Evolutionary conservation across 2,329 filamentous ascomycete species (phyloP).

Genomic region (Hirsutella rhossiliensis): DNA sequence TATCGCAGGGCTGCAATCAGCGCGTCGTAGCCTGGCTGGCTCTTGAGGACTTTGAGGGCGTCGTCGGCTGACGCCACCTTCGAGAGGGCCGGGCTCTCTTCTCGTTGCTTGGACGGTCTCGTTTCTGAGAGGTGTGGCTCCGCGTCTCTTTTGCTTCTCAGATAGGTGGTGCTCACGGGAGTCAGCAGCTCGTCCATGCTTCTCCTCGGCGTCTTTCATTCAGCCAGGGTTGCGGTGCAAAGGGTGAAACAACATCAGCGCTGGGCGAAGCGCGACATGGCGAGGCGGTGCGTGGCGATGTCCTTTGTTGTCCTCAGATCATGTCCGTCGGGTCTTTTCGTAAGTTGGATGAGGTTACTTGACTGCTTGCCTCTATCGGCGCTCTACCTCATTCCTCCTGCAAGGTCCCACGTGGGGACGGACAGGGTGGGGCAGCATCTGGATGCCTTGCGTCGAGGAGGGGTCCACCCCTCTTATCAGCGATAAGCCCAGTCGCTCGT

Average conservation of each 20-base stretch:
- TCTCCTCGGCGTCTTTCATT: neutral
- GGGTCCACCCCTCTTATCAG: neutral
- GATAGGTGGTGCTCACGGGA: constrained; percentile 40
- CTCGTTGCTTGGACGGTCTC: constrained; percentile 9
- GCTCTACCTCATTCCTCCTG: too few species aligned
- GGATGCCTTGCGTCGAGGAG: neutral
- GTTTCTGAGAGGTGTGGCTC: constrained; percentile 26
- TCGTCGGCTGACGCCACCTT: constrained; percentile 28
- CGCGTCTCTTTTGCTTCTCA: constrained; percentile 20
- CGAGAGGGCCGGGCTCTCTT: constrained; percentile 1
- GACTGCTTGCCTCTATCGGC: too few species aligned
- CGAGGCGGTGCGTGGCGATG: neutral
- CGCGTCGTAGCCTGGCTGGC: constrained; percentile 48
- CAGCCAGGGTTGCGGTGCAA: neutral
- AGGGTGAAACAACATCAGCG: neutral
- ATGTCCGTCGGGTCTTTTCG: too few species aligned
- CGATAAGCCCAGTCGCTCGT: neutral
- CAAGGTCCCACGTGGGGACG: neutral
- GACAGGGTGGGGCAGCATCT: neutral
- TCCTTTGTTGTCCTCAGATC: too few species aligned
- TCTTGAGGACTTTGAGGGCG: constrained; percentile 46
- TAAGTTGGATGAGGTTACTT: too few species aligned
- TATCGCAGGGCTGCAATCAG: constrained; percentile 41
- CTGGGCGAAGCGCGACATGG: neutral
- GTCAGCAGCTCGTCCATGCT: constrained; percentile 45